Evolutionary conservation across 1,284 basidiomycete species (phyloP).

Genomic region (Moesziomyces aphidis): DNA sequence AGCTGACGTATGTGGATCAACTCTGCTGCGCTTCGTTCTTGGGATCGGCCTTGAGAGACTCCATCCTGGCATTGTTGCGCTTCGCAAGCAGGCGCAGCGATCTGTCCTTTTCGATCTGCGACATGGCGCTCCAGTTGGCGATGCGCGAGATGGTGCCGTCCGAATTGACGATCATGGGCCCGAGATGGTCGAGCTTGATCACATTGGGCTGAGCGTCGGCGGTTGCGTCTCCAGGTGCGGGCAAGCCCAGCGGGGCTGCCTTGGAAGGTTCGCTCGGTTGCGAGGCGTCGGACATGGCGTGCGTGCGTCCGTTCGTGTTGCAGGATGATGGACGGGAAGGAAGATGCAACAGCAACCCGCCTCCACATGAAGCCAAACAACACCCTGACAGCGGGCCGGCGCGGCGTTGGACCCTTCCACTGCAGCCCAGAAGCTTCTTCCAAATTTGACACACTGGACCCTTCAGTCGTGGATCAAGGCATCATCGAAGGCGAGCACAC

Average conservation of each 20-base stretch:
- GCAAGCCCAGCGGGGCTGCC: constrained; percentile 28
- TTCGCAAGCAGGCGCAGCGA: constrained; percentile 53
- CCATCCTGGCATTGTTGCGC: constrained; percentile 56
- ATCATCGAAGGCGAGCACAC: too few species aligned
- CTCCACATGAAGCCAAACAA: too few species aligned
- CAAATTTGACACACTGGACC: too few species aligned
- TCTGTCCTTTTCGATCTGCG: constrained; percentile 49
- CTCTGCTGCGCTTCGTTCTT: constrained; percentile 3
- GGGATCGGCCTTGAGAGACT: constrained; percentile 13
- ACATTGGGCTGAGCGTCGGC: constrained; percentile 27
- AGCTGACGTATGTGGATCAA: neutral
- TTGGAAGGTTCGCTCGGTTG: neutral
- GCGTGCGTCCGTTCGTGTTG: neutral
- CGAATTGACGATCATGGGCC: constrained; percentile 58
- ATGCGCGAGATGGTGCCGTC: constrained; percentile 62
- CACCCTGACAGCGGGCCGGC: too few species aligned
- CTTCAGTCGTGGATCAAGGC: too few species aligned
- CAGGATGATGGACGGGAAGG: neutral
- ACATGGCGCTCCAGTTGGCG: constrained; percentile 54
- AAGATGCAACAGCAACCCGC: too few species aligned
- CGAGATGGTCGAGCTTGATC: constrained; percentile 58
- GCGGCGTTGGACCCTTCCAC: too few species aligned
- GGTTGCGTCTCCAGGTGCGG: constrained; percentile 34
- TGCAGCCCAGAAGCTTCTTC: too few species aligned
- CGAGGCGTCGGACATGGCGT: neutral